Base-by-base conservation (phyloP, 176 grass and related monocot genomes). In the Aechmea fasciata region DNA sequence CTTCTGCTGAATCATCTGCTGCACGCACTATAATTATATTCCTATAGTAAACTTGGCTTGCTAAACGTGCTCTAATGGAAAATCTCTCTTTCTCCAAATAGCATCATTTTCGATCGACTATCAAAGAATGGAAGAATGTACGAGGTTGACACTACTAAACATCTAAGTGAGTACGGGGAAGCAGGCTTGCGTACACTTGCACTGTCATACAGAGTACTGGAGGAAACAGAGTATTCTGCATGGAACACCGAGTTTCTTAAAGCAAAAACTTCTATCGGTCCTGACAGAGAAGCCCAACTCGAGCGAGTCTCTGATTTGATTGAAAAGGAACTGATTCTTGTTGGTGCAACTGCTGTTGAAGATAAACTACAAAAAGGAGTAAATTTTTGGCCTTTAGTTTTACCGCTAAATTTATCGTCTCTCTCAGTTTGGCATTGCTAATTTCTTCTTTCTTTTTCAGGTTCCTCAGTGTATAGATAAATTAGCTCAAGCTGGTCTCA, bases 391-490 rank as follows among this genome's bases (percentile, higher is more conserved):
- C 41, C 18, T 28, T 79, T 65, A 57, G 25, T 70, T 28, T 33
- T 69, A 64, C 20, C 82, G 50, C 72, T 66, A 50, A 68, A 50
- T 64, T 65, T 66, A 49, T 74, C 51, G 73, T 55, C 71, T 77
- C 77, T 70, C 50, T 55, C 8, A 73, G 51, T 82, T 82, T 70
- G 5, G 4, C 41, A 66, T 70, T 54, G 65, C 64, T 73, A 23
- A 70, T 81, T 48, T 50, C 41, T 24, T 78, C 49, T 62, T 72
- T 84, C 71, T 72, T 74, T 64, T 79, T 69, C 73, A 99, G 94
- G 90, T 99, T 78, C 94, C 86, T 55, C 84, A 93, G 64, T 99
- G 94, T 69, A 90, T 93, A 81, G 90, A 99, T 87, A 91, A 86
- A 57, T 86, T 96, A 73, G 92, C 92, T 1, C 88, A 92, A 84